A percentile compares a stretch with the other conserved stretches of the same genome.
These are phyloP conservation scores for Verticillium alfalfae DNA, from an alignment of 2,329 filamentous ascomycete species.

Conservation along the genomic window DNA sequence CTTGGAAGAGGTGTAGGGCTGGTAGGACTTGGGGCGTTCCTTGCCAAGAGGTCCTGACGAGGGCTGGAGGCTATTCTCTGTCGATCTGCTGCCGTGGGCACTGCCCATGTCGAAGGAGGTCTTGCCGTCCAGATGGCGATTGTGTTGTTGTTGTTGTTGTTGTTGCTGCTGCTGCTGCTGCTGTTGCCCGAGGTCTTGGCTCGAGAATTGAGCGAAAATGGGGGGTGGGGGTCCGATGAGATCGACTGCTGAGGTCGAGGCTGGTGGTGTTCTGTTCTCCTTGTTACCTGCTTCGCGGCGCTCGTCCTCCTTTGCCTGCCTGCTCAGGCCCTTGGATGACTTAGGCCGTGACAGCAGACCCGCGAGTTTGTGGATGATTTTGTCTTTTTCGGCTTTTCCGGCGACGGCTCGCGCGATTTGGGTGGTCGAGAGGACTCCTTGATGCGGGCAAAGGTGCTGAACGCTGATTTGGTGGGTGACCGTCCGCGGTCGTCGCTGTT, in stretches of 20 bases:
- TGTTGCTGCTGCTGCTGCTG: background rate
- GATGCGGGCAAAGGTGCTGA: conserved; percentile 37
- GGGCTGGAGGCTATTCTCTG: background rate
- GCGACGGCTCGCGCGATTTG: conserved; percentile 40
- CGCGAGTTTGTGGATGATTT: conserved; percentile 82
- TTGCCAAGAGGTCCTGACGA: conserved; percentile 19
- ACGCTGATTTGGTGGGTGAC: conserved; percentile 38
- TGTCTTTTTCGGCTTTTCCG: conserved; percentile 65
- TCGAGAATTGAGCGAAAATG: conserved; percentile 73
- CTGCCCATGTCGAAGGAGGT: conserved; percentile 10
- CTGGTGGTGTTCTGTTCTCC: conserved; percentile 69
- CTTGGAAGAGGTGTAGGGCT: conserved; percentile 25
- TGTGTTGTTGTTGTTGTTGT: too few relatives aligned
- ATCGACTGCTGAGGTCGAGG: conserved; percentile 33
- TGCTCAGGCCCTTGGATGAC: conserved; percentile 63
- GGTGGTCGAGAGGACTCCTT: conserved; percentile 31
- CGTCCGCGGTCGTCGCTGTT: conserved; percentile 24
- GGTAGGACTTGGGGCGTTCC: conserved; percentile 46
- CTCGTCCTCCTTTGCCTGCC: conserved; percentile 43
- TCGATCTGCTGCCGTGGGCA: conserved; percentile 7
- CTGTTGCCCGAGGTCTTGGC: conserved; percentile 21
- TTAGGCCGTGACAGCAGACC: conserved; percentile 70
- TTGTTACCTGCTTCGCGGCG: conserved; percentile 60
- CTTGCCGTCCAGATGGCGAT: conserved; percentile 7
- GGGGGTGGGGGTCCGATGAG: conserved; percentile 47